Evolutionary conservation across 495 filamentous ascomycete genomes (phyloP).

Genomic region (Acidiella bohemica): DNA sequence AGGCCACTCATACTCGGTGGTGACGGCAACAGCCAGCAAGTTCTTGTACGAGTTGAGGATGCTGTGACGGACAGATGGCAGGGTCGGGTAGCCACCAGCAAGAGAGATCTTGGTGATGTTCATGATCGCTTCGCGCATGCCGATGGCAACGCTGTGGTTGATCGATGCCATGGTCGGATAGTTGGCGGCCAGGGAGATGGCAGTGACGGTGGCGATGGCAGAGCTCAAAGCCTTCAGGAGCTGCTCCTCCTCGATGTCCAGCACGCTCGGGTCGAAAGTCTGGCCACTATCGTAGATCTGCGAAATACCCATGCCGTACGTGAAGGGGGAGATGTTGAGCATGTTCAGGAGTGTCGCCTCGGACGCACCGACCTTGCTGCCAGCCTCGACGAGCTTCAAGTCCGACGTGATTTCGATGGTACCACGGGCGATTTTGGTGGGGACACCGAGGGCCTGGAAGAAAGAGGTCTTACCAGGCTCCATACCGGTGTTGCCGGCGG

Average conservation of each 20-base stretch:
- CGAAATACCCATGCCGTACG: constrained; percentile 90
- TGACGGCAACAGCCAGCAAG: constrained; percentile 74
- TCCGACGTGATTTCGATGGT: constrained; percentile 99
- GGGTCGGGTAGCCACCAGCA: constrained; percentile 66
- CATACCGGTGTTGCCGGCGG: constrained; percentile 99
- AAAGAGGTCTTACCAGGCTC: constrained; percentile 99
- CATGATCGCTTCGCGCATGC: constrained; percentile 89
- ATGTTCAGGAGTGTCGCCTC: constrained; percentile 98
- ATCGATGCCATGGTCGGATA: constrained; percentile 92
- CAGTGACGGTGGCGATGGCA: constrained; percentile 76
- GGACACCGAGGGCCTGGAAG: constrained; percentile 99
- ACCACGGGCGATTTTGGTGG: constrained; percentile 99
- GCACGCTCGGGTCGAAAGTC: constrained; percentile 65
- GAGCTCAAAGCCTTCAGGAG: constrained; percentile 70
- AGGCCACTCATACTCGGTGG: constrained; percentile 87
- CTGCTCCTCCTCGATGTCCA: constrained; percentile 89
- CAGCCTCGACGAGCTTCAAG: constrained; percentile 91
- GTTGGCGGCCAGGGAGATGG: constrained; percentile 77
- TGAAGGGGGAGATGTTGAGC: constrained; percentile 99
- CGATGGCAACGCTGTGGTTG: constrained; percentile 86
- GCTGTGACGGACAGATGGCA: constrained; percentile 93
- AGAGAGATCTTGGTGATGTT: constrained; percentile 96
- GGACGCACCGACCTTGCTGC: constrained; percentile 89
- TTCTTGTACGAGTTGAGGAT: constrained; percentile 97
- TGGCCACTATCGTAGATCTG: constrained; percentile 97